Percentiles rank a stretch among this genome's conserved stretches.
phyloP scores from a whole-genome alignment of 1,284 basidiomycete species.

The Kalmanozyma brasiliensis region DNA sequence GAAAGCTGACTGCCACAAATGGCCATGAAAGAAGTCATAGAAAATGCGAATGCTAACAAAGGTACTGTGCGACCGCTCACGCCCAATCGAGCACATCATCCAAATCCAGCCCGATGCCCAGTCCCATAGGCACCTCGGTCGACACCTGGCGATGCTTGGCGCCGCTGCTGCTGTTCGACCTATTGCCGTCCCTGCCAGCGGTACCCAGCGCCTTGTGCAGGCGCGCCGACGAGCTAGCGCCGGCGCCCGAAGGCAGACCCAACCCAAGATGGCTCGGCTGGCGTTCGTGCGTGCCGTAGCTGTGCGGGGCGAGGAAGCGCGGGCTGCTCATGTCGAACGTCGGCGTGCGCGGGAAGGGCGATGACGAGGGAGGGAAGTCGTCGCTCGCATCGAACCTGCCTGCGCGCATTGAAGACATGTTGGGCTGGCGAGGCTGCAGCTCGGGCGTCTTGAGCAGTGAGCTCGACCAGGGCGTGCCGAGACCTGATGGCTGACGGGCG shows the following conservation, averaged over 20 bases:
- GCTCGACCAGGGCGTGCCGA: slow-evolving; percentile 41
- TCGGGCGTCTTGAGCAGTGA: slow-evolving; percentile 51
- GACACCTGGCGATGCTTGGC: slow-evolving; percentile 42
- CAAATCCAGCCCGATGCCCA: slow-evolving; percentile 48
- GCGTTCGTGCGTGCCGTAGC: slow-evolving; percentile 27
- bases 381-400: slow-evolving; percentile 32
- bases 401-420: slow-evolving; percentile 29
- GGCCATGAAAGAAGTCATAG: no score
- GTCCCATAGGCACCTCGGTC: slow-evolving; percentile 39
- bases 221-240: slow-evolving; percentile 12
- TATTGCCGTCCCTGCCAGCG: slow-evolving; percentile 14
- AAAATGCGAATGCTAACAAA: neutral
- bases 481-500: slow-evolving; percentile 39
- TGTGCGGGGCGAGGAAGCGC: slow-evolving; percentile 20
- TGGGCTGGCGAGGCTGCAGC: slow-evolving; percentile 39
- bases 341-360: slow-evolving; percentile 53
- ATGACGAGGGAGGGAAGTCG: slow-evolving; percentile 46
- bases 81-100: slow-evolving; percentile 53
- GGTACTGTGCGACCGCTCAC: neutral
- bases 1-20: no score
- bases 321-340: slow-evolving; percentile 52
- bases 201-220: slow-evolving; percentile 31
- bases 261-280: slow-evolving; percentile 39
- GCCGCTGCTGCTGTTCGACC: no score
- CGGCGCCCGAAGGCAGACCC: slow-evolving; percentile 45